These are phyloP conservation scores for Vaccinium macrocarpon DNA, from an alignment of 148 eudicot species.

Conservation along the genomic window DNA sequence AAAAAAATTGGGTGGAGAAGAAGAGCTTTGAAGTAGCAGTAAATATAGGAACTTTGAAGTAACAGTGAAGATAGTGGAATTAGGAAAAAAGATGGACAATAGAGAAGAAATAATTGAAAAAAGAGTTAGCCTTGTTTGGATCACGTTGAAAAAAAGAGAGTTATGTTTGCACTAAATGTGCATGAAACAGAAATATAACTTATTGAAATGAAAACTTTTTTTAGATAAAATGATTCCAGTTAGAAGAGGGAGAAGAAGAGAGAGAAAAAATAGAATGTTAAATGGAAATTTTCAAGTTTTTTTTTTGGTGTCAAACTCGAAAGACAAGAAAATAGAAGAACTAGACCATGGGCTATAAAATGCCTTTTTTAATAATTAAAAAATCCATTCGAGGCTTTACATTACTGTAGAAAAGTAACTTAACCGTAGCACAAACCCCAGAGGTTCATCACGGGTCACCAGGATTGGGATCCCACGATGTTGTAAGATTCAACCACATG, in stretches of 20 bases:
- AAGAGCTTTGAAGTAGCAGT: neutral
- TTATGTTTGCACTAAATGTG: neutral
- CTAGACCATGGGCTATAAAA: neutral
- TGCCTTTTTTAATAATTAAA: neutral
- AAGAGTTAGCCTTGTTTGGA: neutral
- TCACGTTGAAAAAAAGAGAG: neutral
- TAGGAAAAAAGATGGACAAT: neutral
- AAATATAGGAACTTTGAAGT: neutral
- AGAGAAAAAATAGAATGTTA: neutral
- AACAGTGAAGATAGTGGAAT: neutral
- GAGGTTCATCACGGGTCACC: neutral
- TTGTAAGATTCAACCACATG: neutral
- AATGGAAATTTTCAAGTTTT: neutral
- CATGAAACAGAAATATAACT: neutral
- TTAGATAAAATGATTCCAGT: neutral
- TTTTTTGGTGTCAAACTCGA: neutral
- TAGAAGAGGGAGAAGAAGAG: neutral
- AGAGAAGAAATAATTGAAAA: neutral
- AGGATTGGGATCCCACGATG: neutral
- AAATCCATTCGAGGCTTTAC: neutral
- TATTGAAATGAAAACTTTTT: neutral
- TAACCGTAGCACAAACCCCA: neutral
- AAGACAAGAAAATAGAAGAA: neutral
- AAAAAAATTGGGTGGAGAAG: neutral
- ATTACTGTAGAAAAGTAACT: neutral